A percentile compares a stretch with the other conserved stretches of the same genome.
Conservation (phyloP, 2,329 filamentous ascomycete genomes). For the Aspergillus transmontanensis region DNA sequence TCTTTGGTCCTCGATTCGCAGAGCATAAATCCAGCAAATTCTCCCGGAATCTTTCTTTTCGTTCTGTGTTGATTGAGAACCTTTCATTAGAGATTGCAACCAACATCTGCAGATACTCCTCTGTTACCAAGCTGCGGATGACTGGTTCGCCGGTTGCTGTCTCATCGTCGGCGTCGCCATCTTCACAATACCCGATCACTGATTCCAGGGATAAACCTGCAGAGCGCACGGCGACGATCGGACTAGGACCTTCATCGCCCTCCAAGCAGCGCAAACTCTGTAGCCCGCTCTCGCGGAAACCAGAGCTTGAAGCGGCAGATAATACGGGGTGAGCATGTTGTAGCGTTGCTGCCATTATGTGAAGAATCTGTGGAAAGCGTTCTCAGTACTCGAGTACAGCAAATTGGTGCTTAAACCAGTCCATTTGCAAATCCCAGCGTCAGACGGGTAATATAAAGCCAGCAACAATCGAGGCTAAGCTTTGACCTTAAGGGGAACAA, state of each 20-base stretch:
- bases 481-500: slow-evolving; percentile 6
- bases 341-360: slow-evolving; percentile 77
- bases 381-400: slow-evolving; percentile 24
- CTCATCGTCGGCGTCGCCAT: slow-evolving; percentile 34
- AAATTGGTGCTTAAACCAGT: background rate
- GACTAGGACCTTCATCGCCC: slow-evolving; percentile 52
- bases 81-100: slow-evolving; percentile 70
- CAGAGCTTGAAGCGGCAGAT: slow-evolving; percentile 74
- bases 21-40: slow-evolving; percentile 30
- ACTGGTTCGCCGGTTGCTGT: slow-evolving; percentile 39
- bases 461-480: background rate
- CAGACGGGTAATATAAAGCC: background rate
- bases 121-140: slow-evolving; percentile 61
- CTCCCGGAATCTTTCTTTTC: slow-evolving; percentile 42
- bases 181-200: slow-evolving; percentile 63
- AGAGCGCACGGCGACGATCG: slow-evolving; percentile 83
- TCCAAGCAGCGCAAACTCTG: slow-evolving; percentile 59
- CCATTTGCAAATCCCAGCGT: background rate
- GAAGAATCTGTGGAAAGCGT: slow-evolving; percentile 70
- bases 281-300: slow-evolving; percentile 88
- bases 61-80: slow-evolving; percentile 43
- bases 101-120: slow-evolving; percentile 68
- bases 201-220: slow-evolving; percentile 82
- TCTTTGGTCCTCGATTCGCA: slow-evolving; percentile 9
- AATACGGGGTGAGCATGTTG: slow-evolving; percentile 75